These are phyloP conservation scores for Nakazawaea pomicola DNA, from an alignment of 805 yeast genomes.

Conservation along the genomic window DNA sequence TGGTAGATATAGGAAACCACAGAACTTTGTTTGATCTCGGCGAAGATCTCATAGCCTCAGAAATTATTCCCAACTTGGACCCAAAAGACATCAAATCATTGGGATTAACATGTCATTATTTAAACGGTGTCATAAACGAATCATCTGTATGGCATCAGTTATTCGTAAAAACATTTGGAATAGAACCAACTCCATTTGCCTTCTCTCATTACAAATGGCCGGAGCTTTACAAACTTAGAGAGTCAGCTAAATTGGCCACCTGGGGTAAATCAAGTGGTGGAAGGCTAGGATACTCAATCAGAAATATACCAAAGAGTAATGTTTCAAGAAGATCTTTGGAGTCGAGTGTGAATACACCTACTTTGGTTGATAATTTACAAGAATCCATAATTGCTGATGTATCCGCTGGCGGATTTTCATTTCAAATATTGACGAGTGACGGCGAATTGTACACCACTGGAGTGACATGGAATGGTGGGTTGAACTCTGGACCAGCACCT, in stretches of 20 bases:
- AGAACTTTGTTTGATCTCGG: conserved; percentile 24
- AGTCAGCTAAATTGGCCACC: conserved; percentile 35
- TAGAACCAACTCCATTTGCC: conserved; percentile 36
- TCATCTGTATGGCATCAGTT: conserved; percentile 41
- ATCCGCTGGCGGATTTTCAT: conserved; percentile 61
- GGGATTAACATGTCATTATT: conserved; percentile 31
- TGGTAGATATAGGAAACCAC: too few relatives aligned
- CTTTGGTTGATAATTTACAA: conserved; percentile 30
- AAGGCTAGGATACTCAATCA: conserved; percentile 39
- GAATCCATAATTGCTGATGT: conserved; percentile 37
- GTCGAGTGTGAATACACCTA: conserved; percentile 33
- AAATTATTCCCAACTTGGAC: conserved; percentile 28
- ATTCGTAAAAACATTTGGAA: conserved; percentile 40
- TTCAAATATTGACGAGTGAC: conserved; percentile 48
- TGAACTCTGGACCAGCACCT: conserved; percentile 37
- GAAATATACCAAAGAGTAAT: conserved; percentile 23
- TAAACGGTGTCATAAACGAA: conserved; percentile 30
- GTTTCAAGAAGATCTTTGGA: conserved; percentile 18
- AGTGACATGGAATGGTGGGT: conserved; percentile 34
- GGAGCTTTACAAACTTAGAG: conserved; percentile 36
- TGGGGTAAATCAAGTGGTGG: conserved; percentile 46
- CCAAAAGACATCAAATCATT: conserved; percentile 36
- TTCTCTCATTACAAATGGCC: conserved; percentile 43
- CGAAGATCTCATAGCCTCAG: conserved; percentile 35
- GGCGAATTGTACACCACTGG: conserved; percentile 60